Percentiles rank a stretch among this genome's conserved stretches.
phyloP scores from a whole-genome alignment of 225 moss, liverwort and hornwort species.

The Antitrichia curtipendula region DNA sequence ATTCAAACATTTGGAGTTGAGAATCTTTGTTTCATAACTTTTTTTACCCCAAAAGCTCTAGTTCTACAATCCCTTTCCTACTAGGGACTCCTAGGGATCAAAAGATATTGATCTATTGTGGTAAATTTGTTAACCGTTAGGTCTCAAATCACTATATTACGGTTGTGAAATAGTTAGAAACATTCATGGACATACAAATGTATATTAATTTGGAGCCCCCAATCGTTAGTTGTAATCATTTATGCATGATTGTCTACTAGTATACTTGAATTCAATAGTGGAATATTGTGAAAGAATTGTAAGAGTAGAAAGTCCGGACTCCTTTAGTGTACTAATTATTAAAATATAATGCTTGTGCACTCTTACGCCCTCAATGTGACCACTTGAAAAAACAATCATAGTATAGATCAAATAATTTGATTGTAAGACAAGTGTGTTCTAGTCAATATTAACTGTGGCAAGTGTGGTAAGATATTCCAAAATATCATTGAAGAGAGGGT shows the following conservation, averaged over 20 bases:
- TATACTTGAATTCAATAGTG: background rate
- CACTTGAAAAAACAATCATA: accelerated
- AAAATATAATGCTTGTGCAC: background rate
- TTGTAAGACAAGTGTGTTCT: background rate
- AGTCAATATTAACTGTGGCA: too few species aligned
- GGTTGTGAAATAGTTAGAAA: background rate
- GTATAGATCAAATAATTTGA: background rate
- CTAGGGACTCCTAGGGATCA: accelerated
- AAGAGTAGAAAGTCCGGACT: background rate
- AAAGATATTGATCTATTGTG: too few species aligned
- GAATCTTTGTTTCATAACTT: background rate
- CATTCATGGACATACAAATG: background rate
- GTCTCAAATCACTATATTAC: too few species aligned
- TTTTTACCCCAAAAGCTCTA: accelerated
- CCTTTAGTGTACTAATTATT: too few species aligned
- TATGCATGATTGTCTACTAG: background rate
- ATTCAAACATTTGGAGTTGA: accelerated
- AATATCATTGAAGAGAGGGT: background rate
- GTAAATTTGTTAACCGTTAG: background rate
- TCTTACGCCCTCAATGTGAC: background rate
- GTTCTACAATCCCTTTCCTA: accelerated
- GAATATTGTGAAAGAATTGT: background rate
- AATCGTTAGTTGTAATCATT: too few species aligned
- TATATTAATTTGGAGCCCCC: background rate
- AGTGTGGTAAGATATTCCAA: accelerated